Evolutionary conservation across 805 yeast species (phyloP).

Genomic region (Starmerella scarabaei): DNA sequence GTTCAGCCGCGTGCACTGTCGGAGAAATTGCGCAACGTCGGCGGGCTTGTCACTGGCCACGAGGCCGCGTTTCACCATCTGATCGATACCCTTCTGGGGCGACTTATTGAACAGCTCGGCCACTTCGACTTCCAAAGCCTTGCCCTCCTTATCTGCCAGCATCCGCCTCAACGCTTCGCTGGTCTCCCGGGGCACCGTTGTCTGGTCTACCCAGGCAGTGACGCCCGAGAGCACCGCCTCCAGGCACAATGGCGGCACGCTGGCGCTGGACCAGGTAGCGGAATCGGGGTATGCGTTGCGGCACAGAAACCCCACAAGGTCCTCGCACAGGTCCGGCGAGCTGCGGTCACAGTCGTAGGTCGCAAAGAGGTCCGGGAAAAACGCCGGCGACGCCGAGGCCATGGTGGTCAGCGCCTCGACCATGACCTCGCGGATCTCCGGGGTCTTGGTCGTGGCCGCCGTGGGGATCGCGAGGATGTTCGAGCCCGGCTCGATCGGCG

Average conservation of each 20-base stretch:
- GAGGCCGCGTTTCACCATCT: conserved; percentile 53
- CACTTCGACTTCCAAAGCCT: conserved; percentile 65
- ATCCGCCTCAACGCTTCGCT: not conserved
- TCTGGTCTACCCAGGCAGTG: conserved; percentile 24
- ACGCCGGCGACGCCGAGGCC: conserved; percentile 46
- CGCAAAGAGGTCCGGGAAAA: conserved; percentile 64
- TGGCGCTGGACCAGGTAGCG: conserved; percentile 63
- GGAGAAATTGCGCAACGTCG: conserved; percentile 64
- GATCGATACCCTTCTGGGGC: conserved; percentile 61
- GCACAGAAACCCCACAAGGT: conserved; percentile 56
- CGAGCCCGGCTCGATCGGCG: conserved; percentile 26
- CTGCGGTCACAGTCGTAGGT: conserved; percentile 87
- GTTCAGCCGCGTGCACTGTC: conserved; percentile 68
- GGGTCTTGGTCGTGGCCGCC: conserved; percentile 20
- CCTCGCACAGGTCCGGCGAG: conserved; percentile 60
- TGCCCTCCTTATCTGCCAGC: conserved; percentile 26
- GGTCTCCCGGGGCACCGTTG: not conserved
- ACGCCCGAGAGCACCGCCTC: conserved; percentile 72
- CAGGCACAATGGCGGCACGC: conserved; percentile 84
- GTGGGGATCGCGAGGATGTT: conserved; percentile 17
- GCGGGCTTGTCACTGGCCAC: conserved; percentile 36
- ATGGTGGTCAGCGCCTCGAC: conserved; percentile 64
- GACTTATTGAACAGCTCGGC: conserved; percentile 64
- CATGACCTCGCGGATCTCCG: conserved; percentile 53
- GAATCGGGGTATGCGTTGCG: conserved; percentile 75